These are phyloP conservation scores for Aspergillus sp. DNA, from an alignment of 2,329 filamentous ascomycete genomes.

Conservation along the genomic window DNA sequence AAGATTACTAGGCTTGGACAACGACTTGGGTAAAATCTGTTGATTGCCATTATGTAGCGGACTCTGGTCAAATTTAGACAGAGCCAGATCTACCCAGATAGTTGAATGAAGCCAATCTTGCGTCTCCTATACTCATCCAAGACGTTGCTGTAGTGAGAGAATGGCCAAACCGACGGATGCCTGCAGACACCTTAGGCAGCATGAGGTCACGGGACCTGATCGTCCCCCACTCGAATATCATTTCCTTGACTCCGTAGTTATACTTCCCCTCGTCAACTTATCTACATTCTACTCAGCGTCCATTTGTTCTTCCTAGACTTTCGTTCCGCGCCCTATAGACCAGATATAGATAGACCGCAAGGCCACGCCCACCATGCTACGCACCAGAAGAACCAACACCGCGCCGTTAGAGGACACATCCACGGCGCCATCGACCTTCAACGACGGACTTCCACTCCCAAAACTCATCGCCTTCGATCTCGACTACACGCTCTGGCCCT, in stretches of 20 bases:
- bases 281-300: too few relatives aligned
- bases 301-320: too few relatives aligned
- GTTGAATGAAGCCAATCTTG: neutral
- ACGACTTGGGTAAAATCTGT: neutral
- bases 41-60: neutral
- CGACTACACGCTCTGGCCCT: slow-evolving; percentile 98
- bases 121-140: neutral
- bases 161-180: neutral
- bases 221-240: too few relatives aligned
- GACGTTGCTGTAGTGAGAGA: neutral
- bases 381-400: slow-evolving; percentile 35
- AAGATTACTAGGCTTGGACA: neutral
- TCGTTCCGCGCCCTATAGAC: neutral
- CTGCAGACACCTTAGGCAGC: neutral
- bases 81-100: neutral
- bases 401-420: slow-evolving; percentile 35
- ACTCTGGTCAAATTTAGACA: neutral
- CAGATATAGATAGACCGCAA: neutral
- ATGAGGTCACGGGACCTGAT: neutral
- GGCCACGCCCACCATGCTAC: slow-evolving; percentile 27
- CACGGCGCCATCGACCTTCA: slow-evolving; percentile 56
- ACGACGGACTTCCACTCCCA: slow-evolving; percentile 70
- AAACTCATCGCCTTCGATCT: slow-evolving; percentile 89
- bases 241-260: too few relatives aligned
- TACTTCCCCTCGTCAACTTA: too few relatives aligned